These are phyloP conservation scores for Tolypocladium endophyticum DNA, from an alignment of 2,329 filamentous ascomycete genomes.

Conservation along the genomic window DNA sequence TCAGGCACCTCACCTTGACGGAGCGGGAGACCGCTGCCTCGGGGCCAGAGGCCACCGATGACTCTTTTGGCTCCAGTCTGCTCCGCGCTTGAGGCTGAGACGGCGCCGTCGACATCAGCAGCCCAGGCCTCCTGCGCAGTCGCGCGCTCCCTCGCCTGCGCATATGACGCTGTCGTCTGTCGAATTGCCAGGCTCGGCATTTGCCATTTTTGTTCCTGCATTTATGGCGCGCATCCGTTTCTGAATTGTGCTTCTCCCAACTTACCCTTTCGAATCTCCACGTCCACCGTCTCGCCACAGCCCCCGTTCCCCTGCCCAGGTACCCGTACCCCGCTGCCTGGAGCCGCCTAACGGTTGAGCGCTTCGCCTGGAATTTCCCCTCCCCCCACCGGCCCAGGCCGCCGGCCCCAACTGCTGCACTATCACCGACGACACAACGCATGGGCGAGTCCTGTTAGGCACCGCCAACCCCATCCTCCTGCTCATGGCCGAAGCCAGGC, in stretches of 20 bases:
- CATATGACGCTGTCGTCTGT: conserved; percentile 4
- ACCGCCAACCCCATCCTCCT: conserved; percentile 3
- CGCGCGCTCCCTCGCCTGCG: conserved; percentile 2
- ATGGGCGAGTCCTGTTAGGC: conserved; percentile 2
- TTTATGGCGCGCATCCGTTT: conserved; percentile 10
- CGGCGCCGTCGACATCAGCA: conserved; percentile 5
- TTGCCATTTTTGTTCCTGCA: conserved; percentile 13
- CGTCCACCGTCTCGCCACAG: background rate
- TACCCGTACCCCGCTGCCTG: background rate
- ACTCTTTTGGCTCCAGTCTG: background rate
- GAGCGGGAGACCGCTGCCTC: background rate
- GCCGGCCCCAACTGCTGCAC: background rate
- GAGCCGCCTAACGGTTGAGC: background rate
- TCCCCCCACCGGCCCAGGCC: conserved; percentile 1
- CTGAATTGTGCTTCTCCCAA: background rate
- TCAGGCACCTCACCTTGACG: background rate
- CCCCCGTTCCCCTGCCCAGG: background rate
- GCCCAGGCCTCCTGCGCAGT: conserved; percentile 1
- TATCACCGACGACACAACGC: conserved; percentile 1
- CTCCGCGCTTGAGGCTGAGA: conserved; percentile 1
- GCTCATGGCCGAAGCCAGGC: conserved; percentile 35
- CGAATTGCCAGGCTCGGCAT: conserved; percentile 2
- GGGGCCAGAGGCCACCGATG: background rate
- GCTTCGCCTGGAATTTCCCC: background rate
- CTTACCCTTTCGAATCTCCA: background rate